Base-by-base conservation (phyloP, 441 rosid species). In the Aquilaria agallochum region DNA sequence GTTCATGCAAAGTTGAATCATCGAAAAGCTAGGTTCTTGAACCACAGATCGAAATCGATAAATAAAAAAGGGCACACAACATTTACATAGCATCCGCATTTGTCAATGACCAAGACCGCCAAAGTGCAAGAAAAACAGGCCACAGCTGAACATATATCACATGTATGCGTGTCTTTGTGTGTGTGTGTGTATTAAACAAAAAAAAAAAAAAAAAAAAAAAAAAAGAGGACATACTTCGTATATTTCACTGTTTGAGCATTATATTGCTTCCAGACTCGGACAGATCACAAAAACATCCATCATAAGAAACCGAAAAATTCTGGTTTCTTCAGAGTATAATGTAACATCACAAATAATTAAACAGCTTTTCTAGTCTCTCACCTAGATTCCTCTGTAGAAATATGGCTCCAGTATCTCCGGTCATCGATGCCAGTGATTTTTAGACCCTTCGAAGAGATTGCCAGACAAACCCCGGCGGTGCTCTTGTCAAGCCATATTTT, bases 391-490 rank as follows among this genome's bases (percentile, higher is more conserved):
- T 80, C 96, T 0, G 89, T 78, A 4, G 86, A 82, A 53, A 94
- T 74, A 72, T 83, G 85, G 69, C 80, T 90, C 98, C 98, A 94
- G 49, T 94, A 94, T 77, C 99, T 76, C 31, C 97, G 82, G 75
- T 94, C 99, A 75, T 91, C 97, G 20, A 91, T 86, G 42, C 97
- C 96, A 0, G 99, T 94, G 51, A 94, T 83, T 0, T 78, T 74
- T 69, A 94, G 77, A 9, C 96, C 97, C 69, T 80, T 89, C 44
- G 95, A 74, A 68, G 89, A 83, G 52, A 91, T 74, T n/a, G 83
- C 70, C 68, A 94, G 47, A 70, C 94, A 94, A 47, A 84, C 86
- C 62, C 87, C 92, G 55, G 91, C 83, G 14, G 76, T 81, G 46
- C 69, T 68, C 80, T 86, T 91, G 70, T 91, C 96, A 30, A 94